These are phyloP conservation scores for Aureobasidium leucospermi DNA, from an alignment of 2,329 filamentous ascomycete genomes.

Conservation along the genomic window DNA sequence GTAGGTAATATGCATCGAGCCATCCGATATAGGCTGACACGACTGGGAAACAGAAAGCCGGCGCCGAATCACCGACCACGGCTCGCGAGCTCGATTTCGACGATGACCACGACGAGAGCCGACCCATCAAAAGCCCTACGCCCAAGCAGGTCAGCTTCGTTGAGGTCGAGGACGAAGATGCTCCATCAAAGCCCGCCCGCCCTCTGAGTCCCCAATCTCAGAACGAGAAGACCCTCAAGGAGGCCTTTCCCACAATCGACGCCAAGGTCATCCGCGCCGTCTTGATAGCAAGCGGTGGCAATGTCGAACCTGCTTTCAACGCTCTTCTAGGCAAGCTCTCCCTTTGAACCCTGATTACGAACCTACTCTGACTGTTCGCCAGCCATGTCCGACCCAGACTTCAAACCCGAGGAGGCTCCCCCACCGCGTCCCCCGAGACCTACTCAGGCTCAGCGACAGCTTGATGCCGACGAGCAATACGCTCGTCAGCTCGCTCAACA, in stretches of 20 bases:
- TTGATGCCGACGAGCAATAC: slow-evolving; percentile 86
- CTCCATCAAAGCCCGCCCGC: slow-evolving; percentile 70
- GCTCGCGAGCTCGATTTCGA: slow-evolving; percentile 41
- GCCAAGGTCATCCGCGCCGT: slow-evolving; percentile 76
- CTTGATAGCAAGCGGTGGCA: slow-evolving; percentile 73
- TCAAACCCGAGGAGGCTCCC: slow-evolving; percentile 38
- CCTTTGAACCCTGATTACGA: background rate
- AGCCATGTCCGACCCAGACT: slow-evolving; percentile 50
- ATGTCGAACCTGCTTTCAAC: slow-evolving; percentile 91
- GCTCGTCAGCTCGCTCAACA: slow-evolving; percentile 89
- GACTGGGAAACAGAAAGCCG: slow-evolving; percentile 8
- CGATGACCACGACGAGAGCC: slow-evolving; percentile 51
- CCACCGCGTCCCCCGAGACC: slow-evolving; percentile 80
- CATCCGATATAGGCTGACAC: background rate
- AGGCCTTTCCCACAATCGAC: slow-evolving; percentile 88
- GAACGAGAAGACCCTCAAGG: slow-evolving; percentile 79
- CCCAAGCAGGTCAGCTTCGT: slow-evolving; percentile 42
- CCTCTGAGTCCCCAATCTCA: slow-evolving; percentile 76
- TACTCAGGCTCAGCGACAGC: slow-evolving; percentile 54
- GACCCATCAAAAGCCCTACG: slow-evolving; percentile 33
- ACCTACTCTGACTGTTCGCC: background rate
- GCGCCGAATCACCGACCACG: slow-evolving; percentile 29
- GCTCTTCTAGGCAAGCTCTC: slow-evolving; percentile 66
- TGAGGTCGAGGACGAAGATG: slow-evolving; percentile 40
- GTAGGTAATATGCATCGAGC: background rate